These are phyloP conservation scores for Penicillium roqueforti DNA, from an alignment of 495 filamentous ascomycete genomes.

Conservation along the genomic window DNA sequence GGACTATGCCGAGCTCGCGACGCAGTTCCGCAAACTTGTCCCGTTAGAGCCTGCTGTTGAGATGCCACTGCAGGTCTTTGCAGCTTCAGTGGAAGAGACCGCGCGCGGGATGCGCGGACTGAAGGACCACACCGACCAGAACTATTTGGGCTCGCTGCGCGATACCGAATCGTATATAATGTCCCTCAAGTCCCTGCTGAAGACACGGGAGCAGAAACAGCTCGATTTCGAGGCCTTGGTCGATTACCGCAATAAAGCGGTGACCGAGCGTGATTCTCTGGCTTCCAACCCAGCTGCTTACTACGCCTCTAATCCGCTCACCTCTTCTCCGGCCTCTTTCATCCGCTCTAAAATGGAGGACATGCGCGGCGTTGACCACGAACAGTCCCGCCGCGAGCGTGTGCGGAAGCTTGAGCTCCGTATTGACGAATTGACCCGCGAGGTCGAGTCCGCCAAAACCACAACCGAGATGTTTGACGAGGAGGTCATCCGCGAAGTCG, in stretches of 20 bases:
- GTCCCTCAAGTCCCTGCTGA: slow-evolving; percentile 79
- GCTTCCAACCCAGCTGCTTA: slow-evolving; percentile 57
- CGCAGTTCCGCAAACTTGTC: slow-evolving; percentile 89
- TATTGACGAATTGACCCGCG: slow-evolving; percentile 82
- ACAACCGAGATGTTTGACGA: slow-evolving; percentile 87
- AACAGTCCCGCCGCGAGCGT: slow-evolving; percentile 80
- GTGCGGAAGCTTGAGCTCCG: slow-evolving; percentile 84
- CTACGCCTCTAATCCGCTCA: slow-evolving; percentile 55
- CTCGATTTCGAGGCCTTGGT: slow-evolving; percentile 95
- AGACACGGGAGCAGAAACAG: slow-evolving; percentile 94
- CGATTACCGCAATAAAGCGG: slow-evolving; percentile 88
- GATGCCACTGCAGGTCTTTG: slow-evolving; percentile 73
- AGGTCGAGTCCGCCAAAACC: slow-evolving; percentile 80
- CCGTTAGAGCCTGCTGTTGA: slow-evolving; percentile 86
- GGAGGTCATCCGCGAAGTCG: slow-evolving; percentile 86
- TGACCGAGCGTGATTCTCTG: slow-evolving; percentile 81
- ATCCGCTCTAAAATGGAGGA: slow-evolving; percentile 94
- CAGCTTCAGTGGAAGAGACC: slow-evolving; percentile 78
- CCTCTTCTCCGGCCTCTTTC: slow-evolving; percentile 73
- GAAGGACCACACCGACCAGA: slow-evolving; percentile 90
- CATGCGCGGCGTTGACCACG: slow-evolving; percentile 93
- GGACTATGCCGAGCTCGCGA: slow-evolving; percentile 83
- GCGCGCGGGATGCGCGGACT: slow-evolving; percentile 66
- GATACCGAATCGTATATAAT: slow-evolving; percentile 92
- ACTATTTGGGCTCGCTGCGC: slow-evolving; percentile 83